These are phyloP conservation scores for Apiotrichum porosum DNA, from an alignment of 1,284 basidiomycete genomes.

Conservation along the genomic window DNA sequence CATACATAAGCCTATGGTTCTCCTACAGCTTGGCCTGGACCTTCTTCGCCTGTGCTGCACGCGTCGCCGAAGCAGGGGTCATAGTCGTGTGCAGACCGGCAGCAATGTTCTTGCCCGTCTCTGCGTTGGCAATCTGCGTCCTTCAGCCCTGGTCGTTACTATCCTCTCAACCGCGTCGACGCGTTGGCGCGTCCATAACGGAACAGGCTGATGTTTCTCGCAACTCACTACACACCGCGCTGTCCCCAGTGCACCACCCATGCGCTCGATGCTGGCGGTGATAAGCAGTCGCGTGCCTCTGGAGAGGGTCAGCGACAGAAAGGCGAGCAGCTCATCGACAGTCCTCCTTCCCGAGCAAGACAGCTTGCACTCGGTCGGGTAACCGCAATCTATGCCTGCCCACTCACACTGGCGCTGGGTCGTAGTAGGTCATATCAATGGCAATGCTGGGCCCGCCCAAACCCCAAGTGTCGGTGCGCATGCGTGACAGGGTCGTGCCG, in stretches of 20 bases:
- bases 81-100: conserved; percentile 10
- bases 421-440: conserved; percentile 29
- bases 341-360: too few species aligned
- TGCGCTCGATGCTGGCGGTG: conserved; percentile 2
- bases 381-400: too few species aligned
- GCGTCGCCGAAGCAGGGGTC: neutral
- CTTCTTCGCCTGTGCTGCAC: too few species aligned
- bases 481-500: neutral
- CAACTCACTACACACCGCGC: too few species aligned
- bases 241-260: neutral
- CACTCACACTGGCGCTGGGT: conserved; percentile 14
- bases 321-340: too few species aligned
- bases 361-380: neutral
- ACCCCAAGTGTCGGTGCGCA: conserved; percentile 19
- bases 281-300: conserved; percentile 7
- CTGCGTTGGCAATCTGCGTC: conserved; percentile 2
- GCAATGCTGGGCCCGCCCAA: conserved; percentile 31
- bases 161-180: too few species aligned
- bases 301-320: neutral
- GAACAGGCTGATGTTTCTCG: too few species aligned
- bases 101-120: conserved; percentile 4
- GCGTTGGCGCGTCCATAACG: too few species aligned
- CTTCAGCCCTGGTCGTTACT: too few species aligned
- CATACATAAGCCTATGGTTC: too few species aligned
- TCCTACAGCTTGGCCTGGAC: too few species aligned